Evolutionary conservation across 2,329 filamentous ascomycete genomes (phyloP), one percentile per base, ranked within the genome.

Genomic region (Fusarium sp.): DNA sequence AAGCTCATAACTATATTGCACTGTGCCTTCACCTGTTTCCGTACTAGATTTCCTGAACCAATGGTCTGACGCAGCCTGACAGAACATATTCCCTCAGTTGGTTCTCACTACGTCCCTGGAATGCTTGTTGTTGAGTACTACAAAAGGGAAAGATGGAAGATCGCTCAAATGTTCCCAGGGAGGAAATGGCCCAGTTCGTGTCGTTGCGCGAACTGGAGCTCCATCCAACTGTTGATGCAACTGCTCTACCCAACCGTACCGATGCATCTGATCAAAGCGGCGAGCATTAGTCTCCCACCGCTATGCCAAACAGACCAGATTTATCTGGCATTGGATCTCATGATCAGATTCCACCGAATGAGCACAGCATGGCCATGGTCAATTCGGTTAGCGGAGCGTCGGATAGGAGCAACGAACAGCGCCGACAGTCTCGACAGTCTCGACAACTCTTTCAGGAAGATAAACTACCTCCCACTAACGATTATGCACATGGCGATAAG

Each of bases 211-310:
- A 58, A n/a, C 41, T 58, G 6, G 55, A 58, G 33, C 55, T 47
- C 42, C 18, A 47, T 28, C 24, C 20, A 24, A 28, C 28, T 15
- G 4, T 33, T 3, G 15, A 47, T 14, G 12, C 42, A 14, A 3
- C 17, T n/a, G 20, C 41, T 26, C 31, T 26, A 58, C 42, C 17
- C 56, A 7, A 28, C 31, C 18, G 3, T 3, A 18, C 33, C 42
- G 15, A 59, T n/a, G 10, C 11, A 15, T 38, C 56, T 59, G 56
- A 59, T 59, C 41, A 59, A 48, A 28, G 42, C 56, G 56, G 8
- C 33, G 56, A 28, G 56, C 56, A 59, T 59, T 59, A 59, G 56
- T 48, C 56, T 59, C 31, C 56, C 38, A 38, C 42, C 42, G 54
- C 54, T 44, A 17, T 42, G 22, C 28, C 42, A 24, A 59, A 31